A percentile compares a stretch with the other conserved stretches of the same genome.
Conservation (phyloP, 1,284 basidiomycete genomes). For the Ceratorhiza oryzae-sativae region DNA sequence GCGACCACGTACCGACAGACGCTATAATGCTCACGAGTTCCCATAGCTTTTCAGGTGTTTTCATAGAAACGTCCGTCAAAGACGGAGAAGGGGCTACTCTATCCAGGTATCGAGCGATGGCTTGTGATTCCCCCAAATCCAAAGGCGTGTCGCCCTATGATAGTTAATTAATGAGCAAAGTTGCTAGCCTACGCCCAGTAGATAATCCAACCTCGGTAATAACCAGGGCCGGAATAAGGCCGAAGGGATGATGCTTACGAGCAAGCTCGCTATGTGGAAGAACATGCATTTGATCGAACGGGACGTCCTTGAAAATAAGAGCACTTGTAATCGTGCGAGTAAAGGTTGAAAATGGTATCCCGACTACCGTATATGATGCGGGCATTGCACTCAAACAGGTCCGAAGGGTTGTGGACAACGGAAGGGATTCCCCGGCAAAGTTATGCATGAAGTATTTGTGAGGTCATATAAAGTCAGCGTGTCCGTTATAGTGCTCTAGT, state of each 20-base stretch:
- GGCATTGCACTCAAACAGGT: conserved; percentile 6
- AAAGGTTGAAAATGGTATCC: conserved; percentile 31
- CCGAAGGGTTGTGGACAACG: background rate
- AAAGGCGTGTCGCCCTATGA: conserved; percentile 7
- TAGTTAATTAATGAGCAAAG: background rate
- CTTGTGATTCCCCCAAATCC: conserved; percentile 13
- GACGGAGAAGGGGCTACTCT: conserved; percentile 14
- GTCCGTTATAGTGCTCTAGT: too few relatives aligned
- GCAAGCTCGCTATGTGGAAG: conserved; percentile 10
- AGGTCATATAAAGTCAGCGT: background rate
- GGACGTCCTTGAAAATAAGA: conserved; percentile 15
- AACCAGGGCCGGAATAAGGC: conserved; percentile 10
- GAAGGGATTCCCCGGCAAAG: background rate
- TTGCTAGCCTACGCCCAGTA: background rate
- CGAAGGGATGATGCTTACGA: conserved; percentile 14
- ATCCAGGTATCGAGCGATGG: conserved; percentile 23
- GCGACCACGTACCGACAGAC: background rate
- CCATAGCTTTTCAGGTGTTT: conserved; percentile 27
- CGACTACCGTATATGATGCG: conserved; percentile 9
- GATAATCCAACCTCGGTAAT: conserved; percentile 1
- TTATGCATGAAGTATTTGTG: background rate
- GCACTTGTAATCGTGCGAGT: conserved; percentile 26
- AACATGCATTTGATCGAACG: background rate
- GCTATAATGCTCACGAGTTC: conserved; percentile 34
- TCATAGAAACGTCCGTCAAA: background rate